Conservation (phyloP, 495 filamentous ascomycete species). For the Tetracladium setigerum region DNA sequence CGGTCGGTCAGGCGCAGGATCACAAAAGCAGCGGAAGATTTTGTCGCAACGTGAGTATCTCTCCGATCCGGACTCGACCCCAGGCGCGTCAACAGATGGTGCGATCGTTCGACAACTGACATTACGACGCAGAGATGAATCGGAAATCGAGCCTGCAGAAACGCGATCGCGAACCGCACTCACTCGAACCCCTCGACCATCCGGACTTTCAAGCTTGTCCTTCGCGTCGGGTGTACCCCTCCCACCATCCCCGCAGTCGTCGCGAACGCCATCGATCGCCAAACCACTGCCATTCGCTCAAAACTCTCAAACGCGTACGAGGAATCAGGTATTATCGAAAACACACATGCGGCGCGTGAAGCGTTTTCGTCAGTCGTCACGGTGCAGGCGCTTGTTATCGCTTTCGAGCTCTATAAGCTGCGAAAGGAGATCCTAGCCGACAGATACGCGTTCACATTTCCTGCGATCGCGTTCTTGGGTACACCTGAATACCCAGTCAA, state of each 20-base stretch:
- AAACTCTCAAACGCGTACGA: slow-evolving; percentile 40
- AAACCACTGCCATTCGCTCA: slow-evolving; percentile 55
- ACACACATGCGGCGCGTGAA: slow-evolving; percentile 53
- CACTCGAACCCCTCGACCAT: slow-evolving; percentile 51
- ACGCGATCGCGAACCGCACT: slow-evolving; percentile 33
- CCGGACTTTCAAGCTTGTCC: slow-evolving; percentile 30
- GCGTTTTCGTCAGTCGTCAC: slow-evolving; percentile 59
- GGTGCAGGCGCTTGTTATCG: slow-evolving; percentile 55
- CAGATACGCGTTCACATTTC: slow-evolving; percentile 62
- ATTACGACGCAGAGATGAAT: slow-evolving; percentile 25
- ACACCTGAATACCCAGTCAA: slow-evolving; percentile 44
- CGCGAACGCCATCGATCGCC: slow-evolving; percentile 72
- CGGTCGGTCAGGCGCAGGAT: slow-evolving; percentile 32
- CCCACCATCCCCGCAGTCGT: slow-evolving; percentile 82
- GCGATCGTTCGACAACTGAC: slow-evolving; percentile 5
- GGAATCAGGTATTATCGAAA: slow-evolving; percentile 42
- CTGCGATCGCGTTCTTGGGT: slow-evolving; percentile 47
- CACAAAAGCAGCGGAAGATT: slow-evolving; percentile 41
- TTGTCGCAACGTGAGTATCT: slow-evolving; percentile 16
- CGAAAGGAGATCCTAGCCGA: slow-evolving; percentile 57
- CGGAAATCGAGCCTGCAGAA: slow-evolving; percentile 24
- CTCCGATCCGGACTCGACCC: background rate
- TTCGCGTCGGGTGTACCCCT: slow-evolving; percentile 47
- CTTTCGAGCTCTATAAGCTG: slow-evolving; percentile 55
- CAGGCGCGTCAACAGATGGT: slow-evolving; percentile 2